These are phyloP conservation scores for Phytopythium boreale DNA, from an alignment of 352 stramenopile genomes.

Conservation along the genomic window DNA sequence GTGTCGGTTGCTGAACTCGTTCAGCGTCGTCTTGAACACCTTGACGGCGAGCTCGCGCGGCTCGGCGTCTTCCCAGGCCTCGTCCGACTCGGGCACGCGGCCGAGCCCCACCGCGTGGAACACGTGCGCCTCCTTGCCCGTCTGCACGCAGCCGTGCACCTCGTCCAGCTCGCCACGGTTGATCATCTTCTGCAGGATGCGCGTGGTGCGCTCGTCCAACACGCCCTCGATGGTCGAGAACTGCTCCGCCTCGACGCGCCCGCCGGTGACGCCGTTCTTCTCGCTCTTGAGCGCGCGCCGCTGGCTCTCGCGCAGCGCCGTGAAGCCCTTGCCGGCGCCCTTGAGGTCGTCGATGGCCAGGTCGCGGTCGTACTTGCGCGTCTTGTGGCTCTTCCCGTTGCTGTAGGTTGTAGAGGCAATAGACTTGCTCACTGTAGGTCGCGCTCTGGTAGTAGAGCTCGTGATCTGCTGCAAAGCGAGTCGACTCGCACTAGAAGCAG, in stretches of 20 bases:
- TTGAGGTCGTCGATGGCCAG: slow-evolving; percentile 20
- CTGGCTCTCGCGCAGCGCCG: slow-evolving; percentile 51
- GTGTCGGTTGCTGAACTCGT: slow-evolving; percentile 77
- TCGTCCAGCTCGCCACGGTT: slow-evolving; percentile 64
- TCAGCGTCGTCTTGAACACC: slow-evolving; percentile 85
- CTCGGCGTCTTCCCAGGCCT: slow-evolving; percentile 21
- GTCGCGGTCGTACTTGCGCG: slow-evolving; percentile 30
- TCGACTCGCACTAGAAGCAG: neutral
- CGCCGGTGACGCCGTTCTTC: slow-evolving; percentile 46
- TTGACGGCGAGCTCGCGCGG: slow-evolving; percentile 54
- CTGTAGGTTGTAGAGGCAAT: slow-evolving; percentile 9
- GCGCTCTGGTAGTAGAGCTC: neutral
- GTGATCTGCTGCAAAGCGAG: slow-evolving; percentile 1
- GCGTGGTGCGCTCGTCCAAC: slow-evolving; percentile 70
- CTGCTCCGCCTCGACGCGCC: slow-evolving; percentile 43
- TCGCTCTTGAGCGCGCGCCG: slow-evolving; percentile 51
- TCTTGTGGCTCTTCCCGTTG: slow-evolving; percentile 18
- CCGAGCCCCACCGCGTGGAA: slow-evolving; percentile 68
- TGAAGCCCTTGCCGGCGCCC: slow-evolving; percentile 36
- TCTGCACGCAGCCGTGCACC: slow-evolving; percentile 74
- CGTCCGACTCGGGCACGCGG: slow-evolving; percentile 13
- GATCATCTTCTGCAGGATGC: slow-evolving; percentile 74
- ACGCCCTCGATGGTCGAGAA: slow-evolving; percentile 71
- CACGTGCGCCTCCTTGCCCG: slow-evolving; percentile 81
- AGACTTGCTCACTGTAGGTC: slow-evolving; percentile 5